Evolutionary conservation across 176 grass and related monocot species (phyloP).

Genomic region (Oryza rufipogon): DNA sequence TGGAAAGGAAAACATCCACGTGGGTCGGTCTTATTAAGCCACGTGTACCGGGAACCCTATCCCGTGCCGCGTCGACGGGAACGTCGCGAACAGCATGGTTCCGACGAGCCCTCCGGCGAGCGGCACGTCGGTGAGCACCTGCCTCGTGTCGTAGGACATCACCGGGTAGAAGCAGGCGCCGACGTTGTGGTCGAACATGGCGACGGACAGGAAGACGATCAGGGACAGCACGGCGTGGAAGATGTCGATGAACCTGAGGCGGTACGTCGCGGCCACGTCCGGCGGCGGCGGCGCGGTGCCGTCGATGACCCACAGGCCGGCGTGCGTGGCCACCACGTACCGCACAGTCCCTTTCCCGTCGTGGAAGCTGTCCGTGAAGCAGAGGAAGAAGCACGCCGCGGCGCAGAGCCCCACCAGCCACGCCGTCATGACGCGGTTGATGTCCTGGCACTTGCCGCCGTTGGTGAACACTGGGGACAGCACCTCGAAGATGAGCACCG

Average conservation of each 20-base stretch:
- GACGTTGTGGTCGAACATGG: slow-evolving; percentile 47
- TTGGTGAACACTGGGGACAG: slow-evolving; percentile 51
- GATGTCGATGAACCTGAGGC: slow-evolving; percentile 50
- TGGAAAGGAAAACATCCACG: not conserved
- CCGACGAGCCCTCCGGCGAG: slow-evolving; percentile 38
- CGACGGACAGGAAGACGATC: slow-evolving; percentile 49
- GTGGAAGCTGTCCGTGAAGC: slow-evolving; percentile 56
- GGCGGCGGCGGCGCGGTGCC: slow-evolving; percentile 37
- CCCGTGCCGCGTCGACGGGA: slow-evolving; percentile 55
- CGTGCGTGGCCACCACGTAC: slow-evolving; percentile 43
- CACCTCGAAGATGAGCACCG: slow-evolving; percentile 53
- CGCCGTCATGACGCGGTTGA: slow-evolving; percentile 44
- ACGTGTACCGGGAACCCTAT: slow-evolving; percentile 41
- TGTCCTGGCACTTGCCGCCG: slow-evolving; percentile 26
- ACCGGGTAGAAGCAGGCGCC: slow-evolving; percentile 46
- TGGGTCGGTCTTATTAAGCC: not conserved
- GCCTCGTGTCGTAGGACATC: slow-evolving; percentile 36
- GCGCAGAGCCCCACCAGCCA: slow-evolving; percentile 53
- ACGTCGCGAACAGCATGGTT: slow-evolving; percentile 39
- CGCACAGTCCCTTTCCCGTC: slow-evolving; percentile 34
- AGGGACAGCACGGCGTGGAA: slow-evolving; percentile 50
- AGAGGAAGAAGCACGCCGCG: slow-evolving; percentile 46
- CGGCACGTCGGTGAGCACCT: slow-evolving; percentile 45
- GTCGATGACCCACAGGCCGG: slow-evolving; percentile 52
- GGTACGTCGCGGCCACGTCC: not conserved